phyloP scores from a whole-genome alignment of 176 grass and related monocot species.

The Echinochloa phyllopogon region DNA sequence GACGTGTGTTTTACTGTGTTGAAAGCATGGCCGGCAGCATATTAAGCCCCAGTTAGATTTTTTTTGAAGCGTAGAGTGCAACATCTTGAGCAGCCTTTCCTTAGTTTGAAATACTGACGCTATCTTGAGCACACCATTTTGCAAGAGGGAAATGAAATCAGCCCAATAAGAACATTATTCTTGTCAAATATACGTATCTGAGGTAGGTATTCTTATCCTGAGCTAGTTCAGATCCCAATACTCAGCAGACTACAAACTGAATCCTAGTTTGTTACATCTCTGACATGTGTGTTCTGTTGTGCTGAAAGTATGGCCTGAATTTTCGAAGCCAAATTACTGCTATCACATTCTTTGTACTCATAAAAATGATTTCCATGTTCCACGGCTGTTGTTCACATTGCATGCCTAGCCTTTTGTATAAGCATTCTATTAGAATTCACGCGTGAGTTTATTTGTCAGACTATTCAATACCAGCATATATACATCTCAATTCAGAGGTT shows the following conservation, averaged over 20 bases:
- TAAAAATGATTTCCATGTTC: neutral
- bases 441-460: neutral
- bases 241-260: neutral
- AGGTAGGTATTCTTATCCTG: neutral
- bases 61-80: neutral
- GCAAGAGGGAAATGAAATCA: neutral
- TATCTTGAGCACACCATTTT: neutral
- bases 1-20: neutral
- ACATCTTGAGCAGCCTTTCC: neutral
- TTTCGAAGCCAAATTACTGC: neutral
- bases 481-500: neutral
- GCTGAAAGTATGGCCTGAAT: neutral
- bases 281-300: neutral
- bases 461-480: neutral
- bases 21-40: neutral
- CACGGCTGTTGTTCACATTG: neutral
- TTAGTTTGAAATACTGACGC: neutral
- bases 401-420: neutral
- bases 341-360: neutral
- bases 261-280: neutral
- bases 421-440: neutral
- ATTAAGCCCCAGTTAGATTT: neutral
- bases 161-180: neutral
- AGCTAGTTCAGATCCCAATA: neutral
- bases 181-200: neutral